These are phyloP conservation scores for Alternaria sp. DNA, from an alignment of 2,329 filamentous ascomycete genomes.

Conservation along the genomic window DNA sequence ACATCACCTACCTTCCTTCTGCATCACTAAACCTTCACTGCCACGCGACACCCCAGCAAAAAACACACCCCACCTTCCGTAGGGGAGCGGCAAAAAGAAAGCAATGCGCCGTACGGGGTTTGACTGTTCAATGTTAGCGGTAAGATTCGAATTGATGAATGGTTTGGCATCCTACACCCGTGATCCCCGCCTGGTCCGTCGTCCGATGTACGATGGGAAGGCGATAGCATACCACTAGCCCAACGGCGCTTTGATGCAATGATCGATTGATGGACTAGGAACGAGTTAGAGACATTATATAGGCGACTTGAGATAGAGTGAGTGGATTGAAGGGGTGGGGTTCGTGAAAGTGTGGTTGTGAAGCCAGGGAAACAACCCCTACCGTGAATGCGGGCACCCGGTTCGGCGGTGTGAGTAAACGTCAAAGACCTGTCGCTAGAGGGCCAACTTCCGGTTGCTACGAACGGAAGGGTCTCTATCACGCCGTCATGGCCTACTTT, in stretches of 20 bases:
- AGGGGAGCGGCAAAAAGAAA: constrained; percentile 1
- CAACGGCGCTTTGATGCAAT: constrained; percentile 31
- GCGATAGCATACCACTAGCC: constrained; percentile 50
- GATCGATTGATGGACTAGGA: background rate
- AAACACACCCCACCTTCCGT: background rate
- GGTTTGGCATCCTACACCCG: constrained; percentile 40
- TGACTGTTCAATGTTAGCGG: constrained; percentile 9
- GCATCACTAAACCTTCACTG: background rate
- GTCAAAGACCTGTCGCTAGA: background rate
- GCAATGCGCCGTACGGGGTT: constrained; percentile 24
- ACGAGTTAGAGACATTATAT: background rate
- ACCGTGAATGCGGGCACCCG: constrained; percentile 17
- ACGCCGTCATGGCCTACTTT: background rate
- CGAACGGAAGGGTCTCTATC: background rate
- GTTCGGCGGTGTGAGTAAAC: constrained; percentile 6
- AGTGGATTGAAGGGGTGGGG: background rate
- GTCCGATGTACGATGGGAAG: constrained; percentile 38
- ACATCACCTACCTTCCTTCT: background rate
- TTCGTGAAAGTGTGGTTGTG: background rate
- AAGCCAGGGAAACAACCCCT: background rate
- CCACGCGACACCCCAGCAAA: background rate
- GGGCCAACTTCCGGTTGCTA: background rate
- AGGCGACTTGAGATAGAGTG: background rate
- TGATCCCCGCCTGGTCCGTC: constrained; percentile 33
- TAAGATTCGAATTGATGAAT: background rate